A percentile compares a stretch with the other conserved stretches of the same genome.
Evolutionary conservation across 805 yeast species (phyloP).

Genomic region (Kodamaea laetipori): DNA sequence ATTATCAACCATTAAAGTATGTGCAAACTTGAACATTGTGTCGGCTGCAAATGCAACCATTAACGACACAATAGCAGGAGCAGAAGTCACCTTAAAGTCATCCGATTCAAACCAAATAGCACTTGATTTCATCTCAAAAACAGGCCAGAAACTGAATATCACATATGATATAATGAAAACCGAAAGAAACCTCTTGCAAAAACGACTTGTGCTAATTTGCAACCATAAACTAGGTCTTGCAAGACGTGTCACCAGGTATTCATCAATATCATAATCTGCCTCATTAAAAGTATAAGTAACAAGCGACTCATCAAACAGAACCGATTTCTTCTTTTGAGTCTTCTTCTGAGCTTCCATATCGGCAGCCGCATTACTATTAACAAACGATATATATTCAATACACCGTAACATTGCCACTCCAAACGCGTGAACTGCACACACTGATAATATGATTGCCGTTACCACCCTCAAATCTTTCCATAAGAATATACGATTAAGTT

Average conservation of each 20-base stretch:
- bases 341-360: constrained; percentile 9
- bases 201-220: background rate
- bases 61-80: constrained; percentile 27
- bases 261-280: background rate
- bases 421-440: constrained; percentile 14
- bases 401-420: constrained; percentile 17
- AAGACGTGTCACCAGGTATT: background rate
- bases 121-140: constrained; percentile 3
- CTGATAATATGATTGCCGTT: constrained; percentile 15
- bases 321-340: constrained; percentile 18
- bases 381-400: constrained; percentile 21
- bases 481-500: constrained; percentile 13
- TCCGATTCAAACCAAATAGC: constrained; percentile 5
- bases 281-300: constrained; percentile 19
- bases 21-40: constrained; percentile 14
- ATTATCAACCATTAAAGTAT: constrained; percentile 15
- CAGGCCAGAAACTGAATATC: background rate
- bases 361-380: constrained; percentile 11
- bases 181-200: background rate
- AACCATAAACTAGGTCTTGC: background rate
- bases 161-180: constrained; percentile 1
- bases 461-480: constrained; percentile 17
- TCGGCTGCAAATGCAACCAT: constrained; percentile 18
- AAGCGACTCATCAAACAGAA: constrained; percentile 21
- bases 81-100: constrained; percentile 23